Evolutionary conservation across 1,139 yeast species (phyloP).

Genomic region (Saccharomyces pastorianus): DNA sequence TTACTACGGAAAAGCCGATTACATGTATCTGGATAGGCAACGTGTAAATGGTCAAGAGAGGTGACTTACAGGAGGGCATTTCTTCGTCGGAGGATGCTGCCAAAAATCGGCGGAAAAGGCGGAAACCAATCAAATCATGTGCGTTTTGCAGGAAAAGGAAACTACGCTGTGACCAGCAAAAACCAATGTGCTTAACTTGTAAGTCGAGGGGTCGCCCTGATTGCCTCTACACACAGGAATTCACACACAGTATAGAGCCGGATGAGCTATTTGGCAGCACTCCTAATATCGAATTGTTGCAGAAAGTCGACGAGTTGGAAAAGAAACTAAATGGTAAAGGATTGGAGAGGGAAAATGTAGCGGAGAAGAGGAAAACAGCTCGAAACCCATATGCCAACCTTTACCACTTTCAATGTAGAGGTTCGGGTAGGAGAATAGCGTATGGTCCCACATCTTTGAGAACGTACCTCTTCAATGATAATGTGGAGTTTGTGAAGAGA

Average conservation of each 20-base stretch:
- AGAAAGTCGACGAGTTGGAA: constrained; percentile 2
- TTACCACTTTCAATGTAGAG: constrained; percentile 12
- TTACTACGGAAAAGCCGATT: neutral
- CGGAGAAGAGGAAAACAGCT: neutral
- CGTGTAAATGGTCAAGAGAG: neutral
- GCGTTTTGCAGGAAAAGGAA: constrained; percentile 28
- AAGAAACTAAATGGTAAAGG: neutral
- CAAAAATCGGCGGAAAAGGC: constrained; percentile 7
- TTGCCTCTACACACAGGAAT: constrained; percentile 22
- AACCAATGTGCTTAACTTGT: constrained; percentile 26
- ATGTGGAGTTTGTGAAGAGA: constrained; percentile 16
- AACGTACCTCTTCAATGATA: constrained; percentile 15
- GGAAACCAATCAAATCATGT: constrained; percentile 28
- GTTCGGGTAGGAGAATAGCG: constrained; percentile 15
- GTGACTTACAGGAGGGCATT: neutral
- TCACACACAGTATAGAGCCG: constrained; percentile 1
- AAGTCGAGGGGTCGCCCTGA: constrained; percentile 16
- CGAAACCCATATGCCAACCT: constrained; percentile 17
- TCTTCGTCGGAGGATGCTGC: neutral
- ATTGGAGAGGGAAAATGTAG: neutral
- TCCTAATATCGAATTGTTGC: neutral
- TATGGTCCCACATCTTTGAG: constrained; percentile 27
- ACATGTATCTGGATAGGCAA: neutral
- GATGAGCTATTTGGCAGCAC: neutral
- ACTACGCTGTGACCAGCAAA: constrained; percentile 28